These are phyloP conservation scores for Trypanosoma melophagium DNA, from an alignment of 208 protist genomes.

Conservation along the genomic window DNA sequence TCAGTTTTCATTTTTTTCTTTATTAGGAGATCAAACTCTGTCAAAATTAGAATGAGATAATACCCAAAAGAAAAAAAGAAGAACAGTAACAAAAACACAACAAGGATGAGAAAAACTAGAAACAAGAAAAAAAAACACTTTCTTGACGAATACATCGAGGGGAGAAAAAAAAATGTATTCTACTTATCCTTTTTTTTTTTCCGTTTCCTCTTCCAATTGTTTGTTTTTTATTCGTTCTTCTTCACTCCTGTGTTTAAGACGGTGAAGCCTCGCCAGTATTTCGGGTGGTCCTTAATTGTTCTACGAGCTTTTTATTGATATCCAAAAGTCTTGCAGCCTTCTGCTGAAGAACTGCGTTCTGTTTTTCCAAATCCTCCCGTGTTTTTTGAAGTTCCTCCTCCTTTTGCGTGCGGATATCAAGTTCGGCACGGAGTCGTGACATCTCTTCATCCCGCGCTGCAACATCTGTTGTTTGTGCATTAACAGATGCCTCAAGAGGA, in stretches of 20 bases:
- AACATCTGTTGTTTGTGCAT: neutral
- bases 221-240: conserved; percentile 3
- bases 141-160: neutral
- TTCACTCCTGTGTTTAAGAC: neutral
- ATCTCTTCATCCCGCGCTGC: conserved; percentile 10
- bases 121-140: neutral
- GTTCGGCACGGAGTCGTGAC: conserved; percentile 6
- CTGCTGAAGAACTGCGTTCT: no score
- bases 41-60: no score
- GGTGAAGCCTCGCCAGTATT: neutral
- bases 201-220: neutral
- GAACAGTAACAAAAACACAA: neutral
- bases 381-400: conserved; percentile 19
- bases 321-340: conserved; percentile 19
- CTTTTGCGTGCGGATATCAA: conserved; percentile 20
- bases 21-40: neutral
- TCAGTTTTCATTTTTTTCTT: neutral
- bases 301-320: conserved; percentile 27
- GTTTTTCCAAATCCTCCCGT: conserved; percentile 20
- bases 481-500: neutral
- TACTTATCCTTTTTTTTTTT: conserved; percentile 8
- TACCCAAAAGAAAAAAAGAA: conserved; percentile 2
- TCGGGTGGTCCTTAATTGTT: neutral
- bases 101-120: neutral
- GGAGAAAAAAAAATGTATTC: neutral